Evolutionary conservation across 2,329 filamentous ascomycete genomes (phyloP), one percentile per base, ranked within the genome.

Genomic region (Chaetomiaceae sp.): DNA sequence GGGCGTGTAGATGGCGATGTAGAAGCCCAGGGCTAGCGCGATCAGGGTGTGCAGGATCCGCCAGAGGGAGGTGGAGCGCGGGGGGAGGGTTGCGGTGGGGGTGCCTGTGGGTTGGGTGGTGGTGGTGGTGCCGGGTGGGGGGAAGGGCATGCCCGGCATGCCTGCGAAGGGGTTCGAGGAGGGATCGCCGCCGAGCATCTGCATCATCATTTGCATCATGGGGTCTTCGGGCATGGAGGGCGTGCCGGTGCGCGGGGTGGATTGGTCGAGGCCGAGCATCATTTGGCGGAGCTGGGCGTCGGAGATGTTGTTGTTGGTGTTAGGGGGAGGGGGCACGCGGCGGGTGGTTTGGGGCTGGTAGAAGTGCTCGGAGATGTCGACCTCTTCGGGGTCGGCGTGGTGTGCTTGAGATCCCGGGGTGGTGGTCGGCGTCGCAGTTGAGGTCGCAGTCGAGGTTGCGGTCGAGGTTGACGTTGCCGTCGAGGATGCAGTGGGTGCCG

Each of bases 321-420:
- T 55, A 4, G 57, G 17, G 45, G 33, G 33, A 27, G 65, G 56
- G 27, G 67, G 60, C 45, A 72, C 62, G 46, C 71, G 68, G 19
- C 70, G 60, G 35, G 72, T 71, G 9, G 70, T 68, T 20, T 71
- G 68, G 1, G 83, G 83, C 30, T 76, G 68, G 68, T 86, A 87
- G 68, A 77, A 84, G 69, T 87, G 85, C 57, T 85, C 70, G n/a
- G 85, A 87, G 59, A 92, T 89, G 65, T 91, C 87, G 56, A 89
- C 78, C 66, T 90, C 87, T 5, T 83, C 86, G 5, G 87, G 87
- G 61, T 88, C 85, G 50, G 75, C 81, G 60, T 77, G 70, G 57
- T 23, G 63, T 45, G 7, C 64, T 37, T 34, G 62, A 44, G 66
- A 64, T 23, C 68, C 58, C 19, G 64, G 58, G 34, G 66, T 56